These are phyloP conservation scores for Closterium sp. DNA, from an alignment of 139 green algal genomes.

Conservation along the genomic window DNA sequence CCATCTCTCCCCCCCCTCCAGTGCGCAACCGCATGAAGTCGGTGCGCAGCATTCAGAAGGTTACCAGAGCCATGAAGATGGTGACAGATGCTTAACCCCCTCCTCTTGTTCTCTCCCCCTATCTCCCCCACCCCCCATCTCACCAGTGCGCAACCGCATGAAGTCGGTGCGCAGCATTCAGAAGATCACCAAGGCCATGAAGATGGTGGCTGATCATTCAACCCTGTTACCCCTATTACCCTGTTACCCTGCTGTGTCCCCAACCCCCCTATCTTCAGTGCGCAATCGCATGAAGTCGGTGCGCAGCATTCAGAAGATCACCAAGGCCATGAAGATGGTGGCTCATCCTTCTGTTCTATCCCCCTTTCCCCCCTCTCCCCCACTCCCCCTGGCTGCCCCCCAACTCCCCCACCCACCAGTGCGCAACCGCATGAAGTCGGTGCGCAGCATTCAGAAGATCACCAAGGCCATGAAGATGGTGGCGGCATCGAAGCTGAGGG, in stretches of 20 bases:
- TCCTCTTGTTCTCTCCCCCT: neutral
- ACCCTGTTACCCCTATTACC: neutral
- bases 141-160: constrained; percentile 95
- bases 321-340: constrained; percentile 98
- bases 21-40: constrained; percentile 68
- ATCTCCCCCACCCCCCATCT: neutral
- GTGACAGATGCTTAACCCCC: constrained; percentile 65
- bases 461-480: constrained; percentile 99
- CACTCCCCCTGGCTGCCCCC: neutral
- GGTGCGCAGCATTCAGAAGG: constrained; percentile 73
- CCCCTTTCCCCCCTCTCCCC: too few relatives aligned
- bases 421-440: constrained; percentile 93
- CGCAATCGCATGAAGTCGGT: constrained; percentile 96
- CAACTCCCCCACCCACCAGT: constrained; percentile 58
- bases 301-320: constrained; percentile 99
- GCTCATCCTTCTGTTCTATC: too few relatives aligned
- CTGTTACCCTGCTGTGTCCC: too few relatives aligned
- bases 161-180: constrained; percentile 95
- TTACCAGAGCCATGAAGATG: constrained; percentile 95
- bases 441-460: constrained; percentile 99
- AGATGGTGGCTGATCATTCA: constrained; percentile 80
- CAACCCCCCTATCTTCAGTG: constrained; percentile 55
- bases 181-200: constrained; percentile 99
- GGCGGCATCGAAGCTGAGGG: constrained; percentile 95
- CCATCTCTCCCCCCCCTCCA: neutral